These are phyloP conservation scores for Pyrenochaeta sp. DNA, from an alignment of 2,329 filamentous ascomycete genomes.

Conservation along the genomic window DNA sequence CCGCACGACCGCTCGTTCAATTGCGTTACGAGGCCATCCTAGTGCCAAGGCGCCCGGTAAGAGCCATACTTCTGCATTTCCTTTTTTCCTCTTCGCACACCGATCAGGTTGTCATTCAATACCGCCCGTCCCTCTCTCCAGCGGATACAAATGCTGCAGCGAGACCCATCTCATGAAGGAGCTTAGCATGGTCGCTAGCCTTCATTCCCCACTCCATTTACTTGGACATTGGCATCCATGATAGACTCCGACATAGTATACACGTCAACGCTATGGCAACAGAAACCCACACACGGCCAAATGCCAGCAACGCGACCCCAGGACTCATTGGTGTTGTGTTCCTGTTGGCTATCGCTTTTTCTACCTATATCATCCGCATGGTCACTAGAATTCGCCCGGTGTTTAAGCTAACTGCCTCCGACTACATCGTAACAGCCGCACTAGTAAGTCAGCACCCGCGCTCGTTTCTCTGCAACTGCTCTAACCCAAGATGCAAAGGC, in stretches of 20 bases:
- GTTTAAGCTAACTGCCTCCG: slow-evolving; percentile 7
- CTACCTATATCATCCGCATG: slow-evolving; percentile 6
- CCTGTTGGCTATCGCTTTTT: slow-evolving; percentile 3
- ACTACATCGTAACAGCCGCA: slow-evolving; percentile 5
- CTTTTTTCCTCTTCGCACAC: slow-evolving; percentile 1
- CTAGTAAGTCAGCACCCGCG: slow-evolving; percentile 4
- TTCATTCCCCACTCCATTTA: neutral
- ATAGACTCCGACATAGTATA: neutral
- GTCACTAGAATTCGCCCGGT: slow-evolving; percentile 7
- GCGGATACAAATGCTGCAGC: neutral
- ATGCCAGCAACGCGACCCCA: slow-evolving; percentile 7
- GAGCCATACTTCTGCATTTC: neutral
- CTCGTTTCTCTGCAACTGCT: neutral
- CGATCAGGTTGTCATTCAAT: neutral
- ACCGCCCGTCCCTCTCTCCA: neutral
- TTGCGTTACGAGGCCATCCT: too few relatives aligned
- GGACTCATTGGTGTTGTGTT: slow-evolving; percentile 9
- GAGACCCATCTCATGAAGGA: too few relatives aligned
- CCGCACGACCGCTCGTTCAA: too few relatives aligned
- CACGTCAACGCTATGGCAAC: neutral
- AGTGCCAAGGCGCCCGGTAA: neutral
- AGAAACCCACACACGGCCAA: slow-evolving; percentile 1
- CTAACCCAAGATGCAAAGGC: slow-evolving; percentile 3
- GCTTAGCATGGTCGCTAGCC: slow-evolving; percentile 1
- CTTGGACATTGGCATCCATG: neutral